Evolutionary conservation across 2,329 filamentous ascomycete genomes (phyloP).

Genomic region (Pseudonectria foliicola): DNA sequence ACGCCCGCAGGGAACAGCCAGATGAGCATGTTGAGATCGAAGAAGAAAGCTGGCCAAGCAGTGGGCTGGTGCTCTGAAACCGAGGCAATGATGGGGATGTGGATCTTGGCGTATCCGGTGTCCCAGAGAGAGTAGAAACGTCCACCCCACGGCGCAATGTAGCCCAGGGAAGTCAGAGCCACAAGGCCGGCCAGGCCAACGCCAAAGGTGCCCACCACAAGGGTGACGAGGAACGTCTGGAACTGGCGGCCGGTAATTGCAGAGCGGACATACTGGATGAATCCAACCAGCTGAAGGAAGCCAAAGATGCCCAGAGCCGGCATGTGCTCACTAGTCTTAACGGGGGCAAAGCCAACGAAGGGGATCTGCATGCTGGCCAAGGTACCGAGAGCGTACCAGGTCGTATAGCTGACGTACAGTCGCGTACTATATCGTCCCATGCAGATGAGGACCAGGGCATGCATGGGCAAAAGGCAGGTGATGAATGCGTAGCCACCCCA

Average conservation of each 20-base stretch:
- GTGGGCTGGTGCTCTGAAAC: conserved; percentile 99
- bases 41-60: conserved; percentile 98
- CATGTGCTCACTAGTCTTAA: conserved; percentile 98
- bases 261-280: conserved; percentile 84
- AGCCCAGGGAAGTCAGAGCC: conserved; percentile 78
- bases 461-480: conserved; percentile 90
- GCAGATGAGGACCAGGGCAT: conserved; percentile 86
- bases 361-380: conserved; percentile 98
- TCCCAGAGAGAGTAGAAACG: conserved; percentile 99
- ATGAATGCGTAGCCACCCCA: conserved; percentile 99
- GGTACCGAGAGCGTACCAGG: conserved; percentile 95
- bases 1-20: conserved; percentile 99
- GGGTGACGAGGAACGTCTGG: conserved; percentile 74
- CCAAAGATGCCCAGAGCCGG: conserved; percentile 92
- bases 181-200: conserved; percentile 70
- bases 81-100: conserved; percentile 99
- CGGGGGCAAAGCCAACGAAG: conserved; percentile 93
- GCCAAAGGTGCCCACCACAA: conserved; percentile 67
- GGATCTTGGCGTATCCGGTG: conserved; percentile 96
- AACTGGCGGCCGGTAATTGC: conserved; percentile 90
- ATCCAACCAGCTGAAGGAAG: conserved; percentile 85
- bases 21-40: conserved; percentile 95
- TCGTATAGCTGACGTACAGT: conserved; percentile 93
- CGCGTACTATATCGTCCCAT: conserved; percentile 96
- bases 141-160: conserved; percentile 95